These are phyloP conservation scores for Cyanodermella asteris DNA, from an alignment of 2,329 filamentous ascomycete species.

Conservation along the genomic window DNA sequence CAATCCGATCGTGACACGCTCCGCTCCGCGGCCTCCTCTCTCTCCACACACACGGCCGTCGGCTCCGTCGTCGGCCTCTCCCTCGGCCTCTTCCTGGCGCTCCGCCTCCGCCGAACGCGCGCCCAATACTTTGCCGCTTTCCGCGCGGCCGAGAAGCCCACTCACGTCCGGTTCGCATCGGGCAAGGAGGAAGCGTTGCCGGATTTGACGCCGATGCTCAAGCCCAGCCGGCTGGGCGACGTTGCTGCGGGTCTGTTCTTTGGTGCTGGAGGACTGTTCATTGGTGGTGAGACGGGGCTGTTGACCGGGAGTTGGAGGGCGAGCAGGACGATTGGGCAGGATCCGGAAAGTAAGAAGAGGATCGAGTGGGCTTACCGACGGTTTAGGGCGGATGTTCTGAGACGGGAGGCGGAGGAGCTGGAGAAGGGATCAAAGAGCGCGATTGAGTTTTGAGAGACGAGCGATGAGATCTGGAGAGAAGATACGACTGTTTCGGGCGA, in stretches of 20 bases:
- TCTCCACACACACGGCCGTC: conserved; percentile 32
- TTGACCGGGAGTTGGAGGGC: conserved; percentile 34
- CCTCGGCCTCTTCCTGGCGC: conserved; percentile 35
- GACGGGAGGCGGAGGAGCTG: conserved; percentile 33
- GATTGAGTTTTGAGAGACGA: no score
- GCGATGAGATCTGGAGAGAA: no score
- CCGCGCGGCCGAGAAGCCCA: conserved; percentile 37
- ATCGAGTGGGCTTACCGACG: conserved; percentile 41
- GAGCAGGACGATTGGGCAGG: conserved; percentile 27
- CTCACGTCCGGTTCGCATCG: conserved; percentile 37
- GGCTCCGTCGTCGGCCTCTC: conserved; percentile 39
- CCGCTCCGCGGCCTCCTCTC: conserved; percentile 30
- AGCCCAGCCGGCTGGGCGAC: conserved; percentile 36
- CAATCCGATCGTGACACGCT: conserved; percentile 37
- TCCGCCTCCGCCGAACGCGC: conserved; percentile 32
- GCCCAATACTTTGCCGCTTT: conserved; percentile 39
- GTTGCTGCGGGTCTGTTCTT: conserved; percentile 42
- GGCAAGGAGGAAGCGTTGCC: conserved; percentile 39
- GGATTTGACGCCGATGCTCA: conserved; percentile 34
- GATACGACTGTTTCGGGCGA: no score
- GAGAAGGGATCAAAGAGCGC: no score
- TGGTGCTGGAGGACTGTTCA: conserved; percentile 35
- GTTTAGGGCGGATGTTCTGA: conserved; percentile 41
- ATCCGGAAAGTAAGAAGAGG: conserved; percentile 31
- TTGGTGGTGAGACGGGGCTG: conserved; percentile 42